Evolutionary conservation across 2,329 filamentous ascomycete genomes (phyloP), one percentile per base, ranked within the genome.

Genomic region (Incumbomyces lentus): DNA sequence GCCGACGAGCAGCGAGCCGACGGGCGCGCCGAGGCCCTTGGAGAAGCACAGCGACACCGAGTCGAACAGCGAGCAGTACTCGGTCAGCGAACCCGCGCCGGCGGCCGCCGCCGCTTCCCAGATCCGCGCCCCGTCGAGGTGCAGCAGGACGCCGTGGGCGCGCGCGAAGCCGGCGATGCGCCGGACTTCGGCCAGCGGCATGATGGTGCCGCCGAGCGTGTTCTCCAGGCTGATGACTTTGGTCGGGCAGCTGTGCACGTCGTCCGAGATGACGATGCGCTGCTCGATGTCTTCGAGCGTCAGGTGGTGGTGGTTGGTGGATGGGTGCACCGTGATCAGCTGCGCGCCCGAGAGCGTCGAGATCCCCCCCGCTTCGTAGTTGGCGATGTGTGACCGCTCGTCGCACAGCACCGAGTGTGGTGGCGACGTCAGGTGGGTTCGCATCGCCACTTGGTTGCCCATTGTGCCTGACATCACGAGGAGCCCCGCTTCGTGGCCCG

Each of bases 381-480:
- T 72, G 48, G 86, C 70, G 48, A 95, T 84, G 61, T 95, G 90
- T 3, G 80, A 77, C 30, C 86, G 76, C 52, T 81, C 71, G 61
- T 95, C 89, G 56, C 84, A 86, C 7, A 95, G 68, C 4, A 95
- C 77, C 6, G 77, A 76, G 62, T 94, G 80, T 0, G 90, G 90
- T 12, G 89, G 88, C 50, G 86, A 82, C 1, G 72, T 75, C 12
- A 95, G 73, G 49, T 92, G 83, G 1, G 84, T 75, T 33, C 89
- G 79, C 35, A 95, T 73, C 0, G 84, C 82, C 14, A 95, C 71
- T 63, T 95, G 88, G 66, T 95, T 95, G 34, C 87, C 88, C 88
- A 95, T 95, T 3, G 89, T 95, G 2, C 90, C 90, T 0, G 86
- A 92, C 49, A 93, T 73, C 46, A 95, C 86, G 45, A 95, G 81